Conservation (phyloP, 1,284 basidiomycete genomes). For the Amylostereum chailletii region DNA sequence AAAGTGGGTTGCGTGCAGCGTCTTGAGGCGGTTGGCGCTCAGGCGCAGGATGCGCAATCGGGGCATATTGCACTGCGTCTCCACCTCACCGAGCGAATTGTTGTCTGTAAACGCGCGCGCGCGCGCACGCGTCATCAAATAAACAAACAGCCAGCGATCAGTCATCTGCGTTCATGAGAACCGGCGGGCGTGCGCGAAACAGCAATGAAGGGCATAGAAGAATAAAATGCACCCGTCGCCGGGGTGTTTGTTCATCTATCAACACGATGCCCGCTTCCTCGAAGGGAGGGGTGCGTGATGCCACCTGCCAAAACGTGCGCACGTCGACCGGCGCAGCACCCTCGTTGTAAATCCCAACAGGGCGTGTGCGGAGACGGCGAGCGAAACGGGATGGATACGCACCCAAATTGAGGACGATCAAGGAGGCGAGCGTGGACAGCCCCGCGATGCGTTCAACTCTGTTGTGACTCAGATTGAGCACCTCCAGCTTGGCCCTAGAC, state of each 20-base stretch:
- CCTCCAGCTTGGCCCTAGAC: constrained; percentile 70
- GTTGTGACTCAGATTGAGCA: constrained; percentile 80
- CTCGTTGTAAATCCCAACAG: no score
- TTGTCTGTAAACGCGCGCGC: constrained; percentile 45
- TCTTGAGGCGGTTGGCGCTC: constrained; percentile 73
- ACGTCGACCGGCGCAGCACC: no score
- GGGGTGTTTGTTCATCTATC: no score
- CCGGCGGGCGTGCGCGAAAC: no score
- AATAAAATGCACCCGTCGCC: no score
- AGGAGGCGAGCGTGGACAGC: constrained; percentile 50
- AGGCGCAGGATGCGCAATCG: constrained; percentile 79
- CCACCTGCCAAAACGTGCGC: no score
- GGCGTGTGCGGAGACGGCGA: background rate
- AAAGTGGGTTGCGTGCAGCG: constrained; percentile 62
- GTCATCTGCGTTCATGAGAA: no score
- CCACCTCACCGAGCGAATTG: constrained; percentile 54
- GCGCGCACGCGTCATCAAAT: background rate
- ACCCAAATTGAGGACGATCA: constrained; percentile 79
- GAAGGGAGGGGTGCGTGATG: no score
- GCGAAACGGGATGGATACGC: constrained; percentile 20
- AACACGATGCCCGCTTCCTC: no score
- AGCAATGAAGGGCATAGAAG: no score
- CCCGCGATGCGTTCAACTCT: constrained; percentile 52
- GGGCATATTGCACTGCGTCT: constrained; percentile 45
- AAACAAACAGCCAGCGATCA: no score